Percentiles rank a stretch among this genome's conserved stretches.
Evolutionary conservation across 1,139 yeast genomes (phyloP).

Genomic region (Casaregolazyma suthepensis): DNA sequence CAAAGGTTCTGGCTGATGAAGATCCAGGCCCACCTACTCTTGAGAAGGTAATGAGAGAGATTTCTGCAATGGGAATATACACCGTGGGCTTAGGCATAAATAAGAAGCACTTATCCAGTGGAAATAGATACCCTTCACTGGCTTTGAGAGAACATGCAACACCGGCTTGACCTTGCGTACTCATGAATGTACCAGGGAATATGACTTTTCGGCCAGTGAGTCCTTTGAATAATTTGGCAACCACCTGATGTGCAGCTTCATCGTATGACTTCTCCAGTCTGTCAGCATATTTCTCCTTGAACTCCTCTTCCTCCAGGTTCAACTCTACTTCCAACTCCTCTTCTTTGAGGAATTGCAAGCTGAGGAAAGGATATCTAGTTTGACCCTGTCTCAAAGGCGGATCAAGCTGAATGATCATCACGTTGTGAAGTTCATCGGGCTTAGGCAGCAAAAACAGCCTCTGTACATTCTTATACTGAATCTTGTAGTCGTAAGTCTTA

Average conservation of each 20-base stretch:
- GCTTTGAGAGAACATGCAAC: constrained; percentile 91
- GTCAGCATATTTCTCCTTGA: constrained; percentile 67
- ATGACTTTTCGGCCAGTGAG: constrained; percentile 80
- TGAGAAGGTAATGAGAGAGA: constrained; percentile 70
- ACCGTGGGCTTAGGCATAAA: constrained; percentile 94
- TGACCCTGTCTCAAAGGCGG: constrained; percentile 96
- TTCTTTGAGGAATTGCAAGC: constrained; percentile 79
- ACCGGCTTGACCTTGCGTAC: constrained; percentile 64
- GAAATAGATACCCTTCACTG: constrained; percentile 87
- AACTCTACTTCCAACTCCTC: constrained; percentile 90
- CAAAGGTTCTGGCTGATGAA: constrained; percentile 79
- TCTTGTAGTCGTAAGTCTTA: constrained; percentile 94
- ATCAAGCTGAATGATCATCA: constrained; percentile 82
- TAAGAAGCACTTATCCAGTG: constrained; percentile 82
- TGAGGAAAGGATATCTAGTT: constrained; percentile 89
- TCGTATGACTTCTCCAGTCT: constrained; percentile 73
- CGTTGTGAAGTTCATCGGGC: constrained; percentile 88
- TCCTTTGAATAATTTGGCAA: constrained; percentile 86
- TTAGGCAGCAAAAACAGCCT: constrained; percentile 88
- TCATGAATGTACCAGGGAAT: constrained; percentile 78
- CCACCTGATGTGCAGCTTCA: constrained; percentile 75
- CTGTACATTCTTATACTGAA: constrained; percentile 86
- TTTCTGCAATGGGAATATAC: constrained; percentile 81
- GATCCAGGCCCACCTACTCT: constrained; percentile 79
- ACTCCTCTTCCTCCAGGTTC: constrained; percentile 79